Evolutionary conservation across 1,284 basidiomycete genomes (phyloP), one percentile per base, ranked within the genome.

Genomic region (Phellinidium pouzarii): DNA sequence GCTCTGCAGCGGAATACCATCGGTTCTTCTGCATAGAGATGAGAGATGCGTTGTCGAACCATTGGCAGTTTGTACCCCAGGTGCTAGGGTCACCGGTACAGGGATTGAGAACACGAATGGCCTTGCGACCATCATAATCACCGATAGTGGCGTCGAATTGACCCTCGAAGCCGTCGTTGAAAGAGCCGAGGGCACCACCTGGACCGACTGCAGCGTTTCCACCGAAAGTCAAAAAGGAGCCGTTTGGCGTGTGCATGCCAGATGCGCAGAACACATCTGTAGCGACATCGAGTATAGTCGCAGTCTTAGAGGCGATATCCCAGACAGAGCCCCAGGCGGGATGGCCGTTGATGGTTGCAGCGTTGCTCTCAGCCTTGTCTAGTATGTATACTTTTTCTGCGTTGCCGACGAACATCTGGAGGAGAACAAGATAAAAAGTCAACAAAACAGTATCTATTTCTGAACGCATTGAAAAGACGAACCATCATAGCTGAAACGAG

Each of bases 1-100:
- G 70, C 65, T 91, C 87, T 41, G 91, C 90, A 9, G 88, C 82
- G 25, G 92, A 92, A 59, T 94, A 94, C 92, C 91, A 95, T 17
- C 93, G 79, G 59, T 79, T 70, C 52, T 75, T 79, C 58, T 89
- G 80, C 84, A 94, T 91, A 38, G 82, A 74, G 37, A 90, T 73
- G 0, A 78, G 59, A 0, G 71, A 69, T 0, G 82, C 72, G 52
- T 91, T 76, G 66, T 94, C 90, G 61, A 80, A 82, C 90, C 90
- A 93, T 57, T 84, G 72, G 62, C 91, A 94, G 1, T 71, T 61
- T 3, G 75, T 2, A 17, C 70, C 69, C n/a, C 67, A 58, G 52
- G 77, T 71, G 58, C 77, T 63, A 58, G 82, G 76, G 27, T 74
- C 62, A 54, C 74, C 72, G 14, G 73, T 76, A 64, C 90, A 93